Base-by-base conservation (phyloP, 768 basidiomycete species). In the Lanmaoa rubissima region DNA sequence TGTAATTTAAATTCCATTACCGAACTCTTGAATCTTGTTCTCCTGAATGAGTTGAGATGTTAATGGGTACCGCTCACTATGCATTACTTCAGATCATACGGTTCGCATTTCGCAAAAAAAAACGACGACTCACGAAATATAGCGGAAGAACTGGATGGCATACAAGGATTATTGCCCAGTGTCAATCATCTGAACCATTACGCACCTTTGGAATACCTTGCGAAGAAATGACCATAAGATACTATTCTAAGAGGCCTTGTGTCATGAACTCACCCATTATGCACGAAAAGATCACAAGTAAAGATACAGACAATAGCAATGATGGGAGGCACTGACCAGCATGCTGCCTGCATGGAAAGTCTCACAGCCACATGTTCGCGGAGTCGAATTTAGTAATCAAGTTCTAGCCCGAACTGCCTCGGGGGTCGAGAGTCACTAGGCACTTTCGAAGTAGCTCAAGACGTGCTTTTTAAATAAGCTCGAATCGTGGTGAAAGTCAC, bases 11-110 rank as follows among this genome's bases (percentile, higher is more conserved):
- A 34, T 36, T 45, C 2, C 70, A 81, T 58, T 59, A 90, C 93
- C 96, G 69, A 99, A 99, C 74, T 98, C 97, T 16, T 94, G 96
- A 59, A 99, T 98, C 79, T 94, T 94, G 77, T 98, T 97, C 78
- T 97, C 94, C 73, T 96, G 86, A 61, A 98, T 97, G 55, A 98
- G 80, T 72, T 98, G 97, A 17, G 96, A 98, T 16, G 95, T 99
- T 63, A 99, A 82, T 49, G 97, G 96, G 73, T 99, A 99, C 59
- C 97, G 87, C 78, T 98, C 97, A 59, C 94, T 96, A 68, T 10
- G 2, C 2, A 42, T 24, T 34, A 16, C 10, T 42, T 73, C 43
- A 69, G 57, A 38, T 10, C 10, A 56, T 39, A 63, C 35, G 16
- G 3, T 35, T 26, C 48, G 6, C 21, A 14, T 16, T 35, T 38